Evolutionary conservation across 2,329 filamentous ascomycete genomes (phyloP).

Genomic region (Neofusicoccum sp.): DNA sequence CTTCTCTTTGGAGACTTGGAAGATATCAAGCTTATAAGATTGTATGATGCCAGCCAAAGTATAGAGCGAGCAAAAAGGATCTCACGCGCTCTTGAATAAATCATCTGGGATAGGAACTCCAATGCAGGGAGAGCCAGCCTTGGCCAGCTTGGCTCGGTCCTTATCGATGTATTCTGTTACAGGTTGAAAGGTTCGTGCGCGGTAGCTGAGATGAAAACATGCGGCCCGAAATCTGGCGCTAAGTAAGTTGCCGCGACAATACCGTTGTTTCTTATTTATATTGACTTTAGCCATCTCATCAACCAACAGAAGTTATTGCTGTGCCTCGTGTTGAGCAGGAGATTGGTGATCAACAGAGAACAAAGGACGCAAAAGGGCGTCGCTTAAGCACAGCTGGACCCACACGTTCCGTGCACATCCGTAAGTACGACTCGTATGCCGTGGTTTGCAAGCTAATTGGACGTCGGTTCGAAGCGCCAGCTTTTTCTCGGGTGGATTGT

Average conservation of each 20-base stretch:
- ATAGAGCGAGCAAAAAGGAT: neutral
- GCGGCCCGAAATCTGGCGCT: neutral
- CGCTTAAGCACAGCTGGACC: neutral
- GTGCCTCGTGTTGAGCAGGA: neutral
- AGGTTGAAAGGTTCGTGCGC: neutral
- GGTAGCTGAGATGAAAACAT: neutral
- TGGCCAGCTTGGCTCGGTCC: neutral
- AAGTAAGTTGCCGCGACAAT: neutral
- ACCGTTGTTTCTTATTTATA: neutral
- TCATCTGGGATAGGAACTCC: neutral
- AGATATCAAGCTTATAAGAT: no score
- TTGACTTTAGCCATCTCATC: neutral
- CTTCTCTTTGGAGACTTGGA: no score
- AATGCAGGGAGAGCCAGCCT: neutral
- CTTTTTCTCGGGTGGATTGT: no score
- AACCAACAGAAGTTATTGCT: neutral
- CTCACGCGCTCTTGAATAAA: neutral
- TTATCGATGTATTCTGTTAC: neutral
- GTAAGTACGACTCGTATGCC: neutral
- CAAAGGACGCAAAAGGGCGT: neutral
- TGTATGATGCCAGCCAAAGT: no score
- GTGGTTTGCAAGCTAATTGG: no score
- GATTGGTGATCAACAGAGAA: neutral
- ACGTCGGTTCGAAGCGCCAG: no score
- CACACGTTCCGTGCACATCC: neutral